phyloP scores from a whole-genome alignment of 116 monocot genomes.

The Iris pallida region DNA sequence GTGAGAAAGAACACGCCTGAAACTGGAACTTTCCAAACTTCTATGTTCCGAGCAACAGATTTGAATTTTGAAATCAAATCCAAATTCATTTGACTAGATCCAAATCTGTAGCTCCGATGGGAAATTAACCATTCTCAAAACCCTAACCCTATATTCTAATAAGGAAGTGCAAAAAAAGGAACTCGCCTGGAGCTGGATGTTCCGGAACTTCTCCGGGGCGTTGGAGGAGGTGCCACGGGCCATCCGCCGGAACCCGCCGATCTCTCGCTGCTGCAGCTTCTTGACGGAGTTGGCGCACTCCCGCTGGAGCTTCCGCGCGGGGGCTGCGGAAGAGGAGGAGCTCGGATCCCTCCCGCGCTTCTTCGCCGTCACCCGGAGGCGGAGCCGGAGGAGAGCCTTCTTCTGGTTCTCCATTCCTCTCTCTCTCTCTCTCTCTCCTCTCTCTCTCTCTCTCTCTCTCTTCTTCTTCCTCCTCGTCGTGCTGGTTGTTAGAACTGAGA shows the following conservation, averaged over 20 bases:
- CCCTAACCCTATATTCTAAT: not conserved
- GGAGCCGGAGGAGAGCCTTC: conserved; percentile 39
- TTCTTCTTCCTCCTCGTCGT: not conserved
- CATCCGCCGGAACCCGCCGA: conserved; percentile 47
- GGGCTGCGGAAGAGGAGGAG: not conserved
- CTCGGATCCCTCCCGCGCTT: conserved; percentile 33
- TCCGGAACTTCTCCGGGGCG: conserved; percentile 58
- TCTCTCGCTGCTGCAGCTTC: conserved; percentile 69
- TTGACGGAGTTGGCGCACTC: conserved; percentile 34
- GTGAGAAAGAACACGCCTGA: not conserved
- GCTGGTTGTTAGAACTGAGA: not conserved
- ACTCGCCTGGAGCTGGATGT: conserved; percentile 61
- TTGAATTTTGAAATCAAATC: too few species aligned
- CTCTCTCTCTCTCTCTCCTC: not conserved
- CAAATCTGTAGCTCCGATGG: not conserved
- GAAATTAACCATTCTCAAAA: not conserved
- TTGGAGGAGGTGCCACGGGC: conserved; percentile 33
- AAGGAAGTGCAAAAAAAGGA: not conserved
- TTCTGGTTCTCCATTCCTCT: conserved; percentile 40
- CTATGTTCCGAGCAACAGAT: too few species aligned
- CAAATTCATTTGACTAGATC: not conserved
- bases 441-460: conserved; percentile 3
- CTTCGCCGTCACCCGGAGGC: conserved; percentile 48
- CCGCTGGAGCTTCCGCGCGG: conserved; percentile 10
- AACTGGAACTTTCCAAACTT: not conserved